Evolutionary conservation across 2,329 filamentous ascomycete species (phyloP).

Genomic region (Ophioceras dolichostomum): DNA sequence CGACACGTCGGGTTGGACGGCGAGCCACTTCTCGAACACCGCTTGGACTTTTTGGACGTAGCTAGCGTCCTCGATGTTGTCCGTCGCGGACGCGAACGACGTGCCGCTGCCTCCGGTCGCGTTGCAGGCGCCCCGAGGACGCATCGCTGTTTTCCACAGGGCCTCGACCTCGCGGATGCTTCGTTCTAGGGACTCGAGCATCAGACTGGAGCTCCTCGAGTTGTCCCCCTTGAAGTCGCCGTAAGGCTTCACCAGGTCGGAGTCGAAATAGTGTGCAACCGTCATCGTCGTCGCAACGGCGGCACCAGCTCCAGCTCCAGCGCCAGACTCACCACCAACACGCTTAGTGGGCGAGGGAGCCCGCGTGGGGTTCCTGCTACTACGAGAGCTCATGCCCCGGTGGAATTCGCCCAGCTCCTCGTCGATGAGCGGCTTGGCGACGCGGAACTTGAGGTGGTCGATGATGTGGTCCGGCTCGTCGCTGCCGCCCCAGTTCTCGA

Average conservation of each 20-base stretch:
- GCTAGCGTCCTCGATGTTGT: constrained; percentile 10
- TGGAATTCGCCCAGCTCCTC: constrained; percentile 21
- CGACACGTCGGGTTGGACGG: constrained; percentile 22
- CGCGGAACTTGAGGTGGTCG: constrained; percentile 46
- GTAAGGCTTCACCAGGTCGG: constrained; percentile 20
- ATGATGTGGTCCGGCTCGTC: constrained; percentile 36
- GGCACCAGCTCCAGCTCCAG: constrained; percentile 2
- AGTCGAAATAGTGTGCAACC: constrained; percentile 22
- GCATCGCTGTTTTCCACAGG: constrained; percentile 19
- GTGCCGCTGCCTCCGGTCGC: neutral
- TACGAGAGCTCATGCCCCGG: constrained; percentile 12
- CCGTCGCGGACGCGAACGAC: constrained; percentile 4
- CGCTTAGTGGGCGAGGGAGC: neutral
- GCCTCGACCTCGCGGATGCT: constrained; percentile 17
- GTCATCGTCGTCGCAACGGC: no score
- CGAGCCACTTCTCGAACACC: constrained; percentile 27
- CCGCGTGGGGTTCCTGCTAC: neutral
- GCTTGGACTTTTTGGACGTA: constrained; percentile 16
- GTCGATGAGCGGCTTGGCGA: constrained; percentile 31
- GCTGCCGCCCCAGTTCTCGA: constrained; percentile 15
- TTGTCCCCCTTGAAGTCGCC: constrained; percentile 19
- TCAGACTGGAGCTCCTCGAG: constrained; percentile 14
- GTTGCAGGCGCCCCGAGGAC: no score
- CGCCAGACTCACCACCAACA: no score
- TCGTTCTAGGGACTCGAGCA: constrained; percentile 20